Percentiles rank a stretch among this genome's conserved stretches.
Conservation (phyloP, 177 flowering plant species). For the Telopea speciosissima region DNA sequence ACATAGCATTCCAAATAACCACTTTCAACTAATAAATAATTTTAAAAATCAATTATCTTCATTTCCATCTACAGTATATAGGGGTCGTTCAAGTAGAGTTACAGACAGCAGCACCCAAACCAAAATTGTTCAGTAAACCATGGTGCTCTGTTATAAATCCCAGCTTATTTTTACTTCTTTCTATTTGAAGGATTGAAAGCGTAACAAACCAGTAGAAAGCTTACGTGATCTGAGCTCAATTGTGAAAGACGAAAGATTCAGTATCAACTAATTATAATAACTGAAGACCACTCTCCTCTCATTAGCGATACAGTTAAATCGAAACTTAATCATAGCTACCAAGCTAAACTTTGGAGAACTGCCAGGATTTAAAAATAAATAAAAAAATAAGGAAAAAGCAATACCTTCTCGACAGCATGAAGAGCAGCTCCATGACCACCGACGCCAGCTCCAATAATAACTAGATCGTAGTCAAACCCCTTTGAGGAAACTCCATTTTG, state of each 20-base stretch:
- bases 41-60: no score
- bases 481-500: conserved; percentile 40
- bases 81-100: not conserved
- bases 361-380: not conserved
- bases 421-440: conserved; percentile 99
- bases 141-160: no score
- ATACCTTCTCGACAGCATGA: conserved; percentile 97
- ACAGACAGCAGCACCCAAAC: no score
- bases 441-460: conserved; percentile 95
- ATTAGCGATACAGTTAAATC: not conserved
- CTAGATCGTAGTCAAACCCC: conserved; percentile 80
- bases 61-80: not conserved
- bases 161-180: no score
- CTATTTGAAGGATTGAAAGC: not conserved
- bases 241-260: not conserved
- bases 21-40: no score
- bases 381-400: not conserved
- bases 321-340: not conserved
- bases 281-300: not conserved
- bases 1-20: not conserved
- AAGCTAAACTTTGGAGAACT: not conserved
- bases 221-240: not conserved
- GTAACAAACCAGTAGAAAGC: not conserved
- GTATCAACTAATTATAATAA: not conserved
- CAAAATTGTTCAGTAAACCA: no score